phyloP scores from a whole-genome alignment of 345 rosid species.

The Gossypioides kirkii region DNA sequence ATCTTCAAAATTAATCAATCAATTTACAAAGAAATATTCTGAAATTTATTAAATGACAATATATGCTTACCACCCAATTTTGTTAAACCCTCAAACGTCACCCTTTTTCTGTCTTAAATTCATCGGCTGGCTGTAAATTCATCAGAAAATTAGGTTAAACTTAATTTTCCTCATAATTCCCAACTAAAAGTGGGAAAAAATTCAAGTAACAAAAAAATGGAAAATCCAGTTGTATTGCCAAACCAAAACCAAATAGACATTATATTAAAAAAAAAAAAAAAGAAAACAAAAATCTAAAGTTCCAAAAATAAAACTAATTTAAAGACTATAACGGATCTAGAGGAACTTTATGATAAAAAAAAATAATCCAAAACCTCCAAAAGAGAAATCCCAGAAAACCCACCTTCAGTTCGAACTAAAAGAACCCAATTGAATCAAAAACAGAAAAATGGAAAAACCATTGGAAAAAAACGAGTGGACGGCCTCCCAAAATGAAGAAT shows the following conservation, averaged over 20 bases:
- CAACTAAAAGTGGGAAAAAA: background rate
- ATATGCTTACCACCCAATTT: background rate
- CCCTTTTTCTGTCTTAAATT: background rate
- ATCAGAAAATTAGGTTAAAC: background rate
- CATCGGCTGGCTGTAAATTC: background rate
- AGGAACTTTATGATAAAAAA: slow-evolving; percentile 6
- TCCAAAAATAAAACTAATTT: background rate
- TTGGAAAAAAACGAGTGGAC: background rate
- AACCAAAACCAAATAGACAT: background rate
- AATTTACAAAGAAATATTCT: no score
- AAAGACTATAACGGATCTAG: slow-evolving; percentile 21
- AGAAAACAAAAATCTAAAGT: background rate
- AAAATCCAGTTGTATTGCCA: background rate
- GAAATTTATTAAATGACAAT: no score
- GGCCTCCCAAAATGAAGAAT: background rate
- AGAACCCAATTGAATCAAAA: slow-evolving; percentile 8
- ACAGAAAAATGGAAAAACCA: background rate
- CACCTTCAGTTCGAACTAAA: slow-evolving; percentile 15
- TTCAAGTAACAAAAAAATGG: background rate
- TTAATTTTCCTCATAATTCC: background rate
- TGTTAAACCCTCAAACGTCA: background rate
- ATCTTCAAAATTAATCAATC: no score
- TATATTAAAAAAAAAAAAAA: background rate
- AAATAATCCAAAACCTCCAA: background rate
- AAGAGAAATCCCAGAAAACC: background rate